Percentiles rank a stretch among this genome's conserved stretches.
phyloP scores from a whole-genome alignment of 2,329 filamentous ascomycete genomes.

The Penicillium sclerotigenum region DNA sequence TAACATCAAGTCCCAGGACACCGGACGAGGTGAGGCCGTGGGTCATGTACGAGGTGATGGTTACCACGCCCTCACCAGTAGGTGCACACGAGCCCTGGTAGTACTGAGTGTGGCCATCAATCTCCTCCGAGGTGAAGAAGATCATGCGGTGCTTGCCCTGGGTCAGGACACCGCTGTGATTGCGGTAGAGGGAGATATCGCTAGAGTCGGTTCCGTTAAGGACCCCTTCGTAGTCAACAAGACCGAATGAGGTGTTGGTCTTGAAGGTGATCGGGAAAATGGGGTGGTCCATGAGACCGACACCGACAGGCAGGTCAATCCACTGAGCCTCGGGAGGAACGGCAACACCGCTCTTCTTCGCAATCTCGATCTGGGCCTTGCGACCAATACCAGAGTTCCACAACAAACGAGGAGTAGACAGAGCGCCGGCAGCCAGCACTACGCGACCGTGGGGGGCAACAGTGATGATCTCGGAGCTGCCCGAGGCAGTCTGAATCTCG shows the following conservation, averaged over 20 bases:
- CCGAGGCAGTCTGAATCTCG: conserved; percentile 23
- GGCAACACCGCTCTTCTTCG: conserved; percentile 43
- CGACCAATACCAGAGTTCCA: conserved; percentile 69
- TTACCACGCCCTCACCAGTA: conserved; percentile 14
- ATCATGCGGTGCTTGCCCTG: conserved; percentile 28
- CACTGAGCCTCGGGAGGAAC: conserved; percentile 46
- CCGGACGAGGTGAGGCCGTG: conserved; percentile 29
- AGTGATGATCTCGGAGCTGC: conserved; percentile 59
- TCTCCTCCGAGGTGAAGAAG: conserved; percentile 27
- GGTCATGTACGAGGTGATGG: conserved; percentile 27
- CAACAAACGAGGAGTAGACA: conserved; percentile 67
- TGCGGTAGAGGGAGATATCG: conserved; percentile 26
- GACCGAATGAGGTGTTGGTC: conserved; percentile 20
- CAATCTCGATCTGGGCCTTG: conserved; percentile 45
- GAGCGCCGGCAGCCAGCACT: conserved; percentile 65
- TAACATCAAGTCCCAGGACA: conserved; percentile 22
- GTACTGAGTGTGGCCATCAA: conserved; percentile 27
- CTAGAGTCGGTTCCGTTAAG: conserved; percentile 18
- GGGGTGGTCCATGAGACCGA: conserved; percentile 48
- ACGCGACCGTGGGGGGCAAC: conserved; percentile 62
- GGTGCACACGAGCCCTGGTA: conserved; percentile 27
- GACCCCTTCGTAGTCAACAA: conserved; percentile 17
- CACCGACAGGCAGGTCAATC: conserved; percentile 53
- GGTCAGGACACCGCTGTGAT: conserved; percentile 20
- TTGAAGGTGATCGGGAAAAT: conserved; percentile 23